These are phyloP conservation scores for Hyaloscypha finlandica DNA, from an alignment of 495 filamentous ascomycete genomes.

Conservation along the genomic window DNA sequence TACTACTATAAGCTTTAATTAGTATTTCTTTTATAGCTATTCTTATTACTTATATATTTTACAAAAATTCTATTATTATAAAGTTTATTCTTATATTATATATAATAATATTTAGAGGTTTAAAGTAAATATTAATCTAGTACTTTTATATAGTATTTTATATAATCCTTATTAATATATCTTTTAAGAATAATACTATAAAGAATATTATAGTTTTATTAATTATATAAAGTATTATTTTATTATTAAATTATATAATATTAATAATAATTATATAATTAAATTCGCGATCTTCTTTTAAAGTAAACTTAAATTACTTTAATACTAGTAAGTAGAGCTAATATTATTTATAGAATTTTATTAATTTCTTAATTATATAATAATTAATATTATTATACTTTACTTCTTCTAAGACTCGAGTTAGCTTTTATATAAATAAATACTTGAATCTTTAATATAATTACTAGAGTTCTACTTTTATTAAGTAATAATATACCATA, in stretches of 20 bases:
- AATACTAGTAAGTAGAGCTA: slow-evolving; percentile 5
- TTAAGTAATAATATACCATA: background rate
- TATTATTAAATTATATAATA: slow-evolving; percentile 20
- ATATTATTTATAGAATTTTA: slow-evolving; percentile 13
- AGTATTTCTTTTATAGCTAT: slow-evolving; percentile 22
- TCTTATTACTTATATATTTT: slow-evolving; percentile 9
- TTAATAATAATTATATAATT: slow-evolving; percentile 23
- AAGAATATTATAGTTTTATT: background rate
- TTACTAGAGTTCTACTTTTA: background rate
- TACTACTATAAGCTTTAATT: slow-evolving; percentile 27
- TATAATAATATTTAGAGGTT: slow-evolving; percentile 27
- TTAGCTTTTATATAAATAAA: background rate
- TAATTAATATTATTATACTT: background rate
- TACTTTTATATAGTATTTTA: slow-evolving; percentile 27
- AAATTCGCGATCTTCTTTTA: slow-evolving; percentile 22
- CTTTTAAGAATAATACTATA: background rate
- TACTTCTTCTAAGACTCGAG: background rate
- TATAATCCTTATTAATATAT: slow-evolving; percentile 17
- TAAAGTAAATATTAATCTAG: slow-evolving; percentile 33
- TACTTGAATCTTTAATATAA: background rate
- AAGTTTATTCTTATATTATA: slow-evolving; percentile 32
- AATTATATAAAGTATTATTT: background rate
- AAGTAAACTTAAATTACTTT: slow-evolving; percentile 21
- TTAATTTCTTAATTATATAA: background rate
- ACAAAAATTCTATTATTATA: slow-evolving; percentile 26